A percentile compares a stretch with the other conserved stretches of the same genome.
phyloP scores from a whole-genome alignment of 306 rosid species.

The Cucumis melo region DNA sequence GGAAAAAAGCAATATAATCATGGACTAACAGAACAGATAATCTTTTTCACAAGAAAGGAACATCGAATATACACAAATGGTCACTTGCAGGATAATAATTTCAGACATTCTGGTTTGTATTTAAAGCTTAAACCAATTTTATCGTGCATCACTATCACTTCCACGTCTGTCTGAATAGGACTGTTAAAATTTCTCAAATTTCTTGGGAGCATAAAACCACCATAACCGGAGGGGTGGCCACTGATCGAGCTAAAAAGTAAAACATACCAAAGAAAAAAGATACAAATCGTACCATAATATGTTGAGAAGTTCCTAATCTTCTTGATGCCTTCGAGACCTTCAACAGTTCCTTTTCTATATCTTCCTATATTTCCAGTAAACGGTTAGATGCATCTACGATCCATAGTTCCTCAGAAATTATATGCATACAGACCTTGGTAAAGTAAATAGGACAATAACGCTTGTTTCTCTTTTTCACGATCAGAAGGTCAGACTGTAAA shows the following conservation, averaged over 20 bases:
- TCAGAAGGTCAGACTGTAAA: conserved; percentile 82
- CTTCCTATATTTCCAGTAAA: conserved; percentile 49
- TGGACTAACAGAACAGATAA: neutral
- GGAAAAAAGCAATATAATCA: neutral
- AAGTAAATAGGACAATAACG: conserved; percentile 92
- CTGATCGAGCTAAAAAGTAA: neutral
- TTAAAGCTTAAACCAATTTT: neutral
- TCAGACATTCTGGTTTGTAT: neutral
- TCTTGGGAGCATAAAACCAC: neutral
- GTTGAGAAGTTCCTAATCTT: conserved; percentile 59
- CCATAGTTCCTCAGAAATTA: conserved; percentile 1
- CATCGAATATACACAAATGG: neutral
- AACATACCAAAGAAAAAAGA: neutral
- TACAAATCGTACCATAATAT: conserved; percentile 47
- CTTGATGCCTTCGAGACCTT: conserved; percentile 53
- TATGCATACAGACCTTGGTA: conserved; percentile 52
- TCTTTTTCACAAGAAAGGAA: neutral
- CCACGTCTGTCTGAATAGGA: neutral
- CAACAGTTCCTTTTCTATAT: conserved; percentile 68
- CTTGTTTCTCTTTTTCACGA: conserved; percentile 77
- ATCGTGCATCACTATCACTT: neutral
- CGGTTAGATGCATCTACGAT: neutral
- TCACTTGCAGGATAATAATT: neutral
- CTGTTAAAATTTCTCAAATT: neutral
- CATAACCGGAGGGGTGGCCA: too few species aligned